Percentiles rank a stretch among this genome's conserved stretches.
These are phyloP conservation scores for Lipomyces oligophaga DNA, from an alignment of 805 yeast species.

Conservation along the genomic window DNA sequence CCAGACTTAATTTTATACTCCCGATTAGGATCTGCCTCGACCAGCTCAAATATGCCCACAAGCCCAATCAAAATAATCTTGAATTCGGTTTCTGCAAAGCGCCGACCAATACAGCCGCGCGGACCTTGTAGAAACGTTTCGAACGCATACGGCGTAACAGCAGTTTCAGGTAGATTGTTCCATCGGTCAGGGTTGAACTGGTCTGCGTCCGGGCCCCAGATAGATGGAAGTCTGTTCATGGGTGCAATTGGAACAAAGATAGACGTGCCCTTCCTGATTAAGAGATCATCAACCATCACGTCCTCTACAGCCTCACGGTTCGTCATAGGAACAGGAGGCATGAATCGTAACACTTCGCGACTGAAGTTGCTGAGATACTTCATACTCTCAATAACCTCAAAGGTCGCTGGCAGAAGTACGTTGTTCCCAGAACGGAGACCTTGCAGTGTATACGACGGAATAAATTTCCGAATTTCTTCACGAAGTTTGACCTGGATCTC, in stretches of 20 bases:
- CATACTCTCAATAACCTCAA: slow-evolving; percentile 13
- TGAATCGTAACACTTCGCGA: slow-evolving; percentile 13
- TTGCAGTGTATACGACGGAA: slow-evolving; percentile 12
- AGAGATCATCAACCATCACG: slow-evolving; percentile 6
- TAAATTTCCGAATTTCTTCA: slow-evolving; percentile 9
- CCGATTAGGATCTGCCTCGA: slow-evolving; percentile 6
- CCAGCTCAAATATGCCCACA: slow-evolving; percentile 15
- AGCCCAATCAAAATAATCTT: slow-evolving; percentile 14
- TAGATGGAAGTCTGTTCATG: slow-evolving; percentile 7
- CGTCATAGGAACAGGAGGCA: slow-evolving; percentile 19
- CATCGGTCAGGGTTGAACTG: slow-evolving; percentile 25
- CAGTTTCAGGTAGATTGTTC: slow-evolving; percentile 14
- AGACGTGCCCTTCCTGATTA: slow-evolving; percentile 17
- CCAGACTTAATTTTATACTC: neutral
- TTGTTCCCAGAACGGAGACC: neutral
- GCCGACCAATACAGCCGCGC: slow-evolving; percentile 22
- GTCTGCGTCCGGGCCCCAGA: slow-evolving; percentile 26
- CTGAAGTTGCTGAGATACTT: slow-evolving; percentile 19
- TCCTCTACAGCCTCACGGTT: slow-evolving; percentile 22
- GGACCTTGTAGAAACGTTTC: slow-evolving; percentile 19
- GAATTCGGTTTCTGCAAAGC: slow-evolving; percentile 22
- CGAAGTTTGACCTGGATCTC: slow-evolving; percentile 17
- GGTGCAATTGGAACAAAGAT: slow-evolving; percentile 6
- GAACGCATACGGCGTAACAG: slow-evolving; percentile 6
- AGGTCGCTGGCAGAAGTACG: neutral